Conservation (phyloP, 169 alveolate genomes). For the Plasmodium sp. region DNA sequence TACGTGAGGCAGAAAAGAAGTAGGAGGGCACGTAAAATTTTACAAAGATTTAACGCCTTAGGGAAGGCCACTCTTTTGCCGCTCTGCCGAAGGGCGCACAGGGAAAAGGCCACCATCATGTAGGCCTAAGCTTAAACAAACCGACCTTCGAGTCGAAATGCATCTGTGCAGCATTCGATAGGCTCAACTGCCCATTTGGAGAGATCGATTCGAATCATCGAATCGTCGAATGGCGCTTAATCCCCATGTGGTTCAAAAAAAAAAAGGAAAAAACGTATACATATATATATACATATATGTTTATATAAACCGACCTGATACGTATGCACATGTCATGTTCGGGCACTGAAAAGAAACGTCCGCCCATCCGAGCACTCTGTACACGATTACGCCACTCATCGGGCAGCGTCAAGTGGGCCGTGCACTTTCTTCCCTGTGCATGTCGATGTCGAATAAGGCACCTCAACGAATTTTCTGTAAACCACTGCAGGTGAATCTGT, state of each 20-base stretch:
- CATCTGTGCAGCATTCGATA: neutral
- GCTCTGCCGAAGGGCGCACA: neutral
- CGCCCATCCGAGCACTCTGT: neutral
- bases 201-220: neutral
- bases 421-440: neutral
- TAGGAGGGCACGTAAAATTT: neutral
- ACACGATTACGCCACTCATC: neutral
- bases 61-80: neutral
- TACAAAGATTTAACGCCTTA: neutral
- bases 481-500: neutral
- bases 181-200: neutral
- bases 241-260: neutral
- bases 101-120: neutral
- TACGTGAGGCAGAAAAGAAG: neutral
- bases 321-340: neutral
- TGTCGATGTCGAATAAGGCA: neutral
- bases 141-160: neutral
- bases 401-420: neutral
- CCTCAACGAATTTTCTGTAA: neutral
- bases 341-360: neutral
- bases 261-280: neutral
- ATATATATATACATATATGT: neutral
- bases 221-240: neutral
- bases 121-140: neutral
- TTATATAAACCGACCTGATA: neutral